Evolutionary conservation across 495 filamentous ascomycete species (phyloP), one percentile per base, ranked within the genome.

Genomic region (Aspergillus kassunensis): DNA sequence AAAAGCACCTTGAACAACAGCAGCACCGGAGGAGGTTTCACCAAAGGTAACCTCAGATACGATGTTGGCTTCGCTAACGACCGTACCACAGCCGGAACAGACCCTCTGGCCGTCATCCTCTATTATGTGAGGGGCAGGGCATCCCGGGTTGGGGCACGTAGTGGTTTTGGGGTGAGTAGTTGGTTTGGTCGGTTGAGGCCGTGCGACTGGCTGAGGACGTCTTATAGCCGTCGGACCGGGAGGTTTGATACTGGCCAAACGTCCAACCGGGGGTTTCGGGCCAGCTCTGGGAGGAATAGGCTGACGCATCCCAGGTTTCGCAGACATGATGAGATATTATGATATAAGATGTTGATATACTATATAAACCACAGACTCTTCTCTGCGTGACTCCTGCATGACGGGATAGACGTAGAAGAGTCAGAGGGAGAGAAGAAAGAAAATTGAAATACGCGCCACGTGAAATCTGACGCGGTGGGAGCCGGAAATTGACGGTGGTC

Each of bases 1-100:
- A 72, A 83, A 91, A 43, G 81, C 88, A 57, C 93, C 93, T 63
- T 96, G 90, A 9, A 96, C 87, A n/a, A 91, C 79, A 25, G 92
- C 90, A 44, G 89, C 91, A 58, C 93, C 93, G 20, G 80, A 80
- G 0, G 85, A 77, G 33, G 78, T 84, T 69, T 97, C 90, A 43
- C 90, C 90, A 60, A 97, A 98, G 5, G 82, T 83, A 44, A 97
- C 80, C 61, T 98, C 93, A 18, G 89, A 80, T 46, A 97, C 90
- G 49, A 97, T 95, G 56, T 95, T 88, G 53, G 82, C 81, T 58
- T 91, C 84, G 53, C 86, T 81, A 55, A 91, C 78, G 49, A 92
- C 81, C 21, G 81, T 82, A 76, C 91, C 91, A 72, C 93, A 98
- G 31, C 78, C 84, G 25, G 79, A 76, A 73, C 93, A 98, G 40